Percentiles rank a stretch among this genome's conserved stretches.
Conservation (phyloP, 805 yeast genomes). For the Candida alai region DNA sequence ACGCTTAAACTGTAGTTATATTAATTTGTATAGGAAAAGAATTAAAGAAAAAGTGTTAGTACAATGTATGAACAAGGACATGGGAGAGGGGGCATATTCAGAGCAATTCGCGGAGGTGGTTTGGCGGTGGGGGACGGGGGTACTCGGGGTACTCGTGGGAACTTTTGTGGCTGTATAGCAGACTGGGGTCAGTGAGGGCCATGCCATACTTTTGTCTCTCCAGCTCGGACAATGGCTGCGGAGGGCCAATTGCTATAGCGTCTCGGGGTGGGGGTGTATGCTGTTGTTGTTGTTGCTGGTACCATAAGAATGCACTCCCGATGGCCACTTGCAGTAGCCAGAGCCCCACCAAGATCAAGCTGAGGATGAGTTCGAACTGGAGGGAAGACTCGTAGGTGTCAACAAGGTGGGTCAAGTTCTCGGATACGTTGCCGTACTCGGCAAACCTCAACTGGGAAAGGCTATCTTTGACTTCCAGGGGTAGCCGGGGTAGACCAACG, state of each 20-base stretch:
- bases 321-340: constrained; percentile 48
- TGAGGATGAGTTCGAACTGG: constrained; percentile 44
- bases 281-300: background rate
- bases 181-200: constrained; percentile 13
- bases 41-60: too few relatives aligned
- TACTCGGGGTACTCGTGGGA: background rate
- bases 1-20: too few relatives aligned
- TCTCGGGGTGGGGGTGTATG: background rate
- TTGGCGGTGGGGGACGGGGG: background rate
- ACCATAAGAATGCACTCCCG: constrained; percentile 22
- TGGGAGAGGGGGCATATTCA: too few relatives aligned
- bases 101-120: background rate
- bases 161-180: background rate
- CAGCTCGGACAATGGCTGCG: constrained; percentile 22
- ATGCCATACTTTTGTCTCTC: constrained; percentile 23
- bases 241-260: constrained; percentile 14
- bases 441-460: constrained; percentile 7
- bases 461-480: constrained; percentile 9
- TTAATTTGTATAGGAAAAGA: too few relatives aligned
- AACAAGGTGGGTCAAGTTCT: constrained; percentile 23
- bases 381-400: constrained; percentile 32
- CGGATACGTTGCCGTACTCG: constrained; percentile 10
- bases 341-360: constrained; percentile 39
- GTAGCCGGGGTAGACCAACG: constrained; percentile 52
- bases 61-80: too few relatives aligned